Evolutionary conservation across 805 yeast genomes (phyloP).

Genomic region (Sugiyamaella smithiae): DNA sequence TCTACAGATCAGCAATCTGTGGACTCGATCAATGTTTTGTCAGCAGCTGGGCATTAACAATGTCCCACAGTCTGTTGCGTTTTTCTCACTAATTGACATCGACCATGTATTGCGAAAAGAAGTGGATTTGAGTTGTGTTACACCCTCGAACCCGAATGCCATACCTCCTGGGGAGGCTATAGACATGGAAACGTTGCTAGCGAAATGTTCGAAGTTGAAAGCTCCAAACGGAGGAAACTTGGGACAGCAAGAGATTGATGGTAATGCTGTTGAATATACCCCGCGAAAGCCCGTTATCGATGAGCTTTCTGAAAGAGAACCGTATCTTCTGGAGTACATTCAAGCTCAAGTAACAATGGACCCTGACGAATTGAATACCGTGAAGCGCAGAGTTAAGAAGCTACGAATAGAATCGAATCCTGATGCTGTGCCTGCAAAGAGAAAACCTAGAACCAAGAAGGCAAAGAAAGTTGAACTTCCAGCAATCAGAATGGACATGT

Average conservation of each 20-base stretch:
- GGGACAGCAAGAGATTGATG: neutral
- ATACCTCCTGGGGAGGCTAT: slow-evolving; percentile 79
- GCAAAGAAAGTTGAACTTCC: neutral
- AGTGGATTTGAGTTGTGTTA: slow-evolving; percentile 84
- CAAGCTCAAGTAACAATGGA: slow-evolving; percentile 18
- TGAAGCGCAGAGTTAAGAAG: neutral
- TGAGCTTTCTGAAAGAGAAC: neutral
- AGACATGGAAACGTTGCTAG: slow-evolving; percentile 53
- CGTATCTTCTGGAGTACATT: slow-evolving; percentile 12
- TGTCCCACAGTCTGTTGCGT: slow-evolving; percentile 92
- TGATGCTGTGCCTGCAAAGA: neutral
- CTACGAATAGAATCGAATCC: neutral
- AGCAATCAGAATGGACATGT: neutral
- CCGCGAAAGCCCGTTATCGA: slow-evolving; percentile 15
- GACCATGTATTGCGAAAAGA: slow-evolving; percentile 88
- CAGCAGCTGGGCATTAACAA: slow-evolving; percentile 87
- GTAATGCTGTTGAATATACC: slow-evolving; percentile 3
- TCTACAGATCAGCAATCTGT: slow-evolving; percentile 81
- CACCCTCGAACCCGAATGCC: slow-evolving; percentile 76
- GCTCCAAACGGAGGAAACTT: neutral
- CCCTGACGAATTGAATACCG: neutral
- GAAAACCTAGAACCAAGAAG: neutral
- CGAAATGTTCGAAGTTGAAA: slow-evolving; percentile 23
- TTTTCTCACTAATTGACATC: slow-evolving; percentile 89
- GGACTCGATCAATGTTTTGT: slow-evolving; percentile 96